A percentile compares a stretch with the other conserved stretches of the same genome.
phyloP scores from a whole-genome alignment of 768 basidiomycete species.

The Suillus lakei region DNA sequence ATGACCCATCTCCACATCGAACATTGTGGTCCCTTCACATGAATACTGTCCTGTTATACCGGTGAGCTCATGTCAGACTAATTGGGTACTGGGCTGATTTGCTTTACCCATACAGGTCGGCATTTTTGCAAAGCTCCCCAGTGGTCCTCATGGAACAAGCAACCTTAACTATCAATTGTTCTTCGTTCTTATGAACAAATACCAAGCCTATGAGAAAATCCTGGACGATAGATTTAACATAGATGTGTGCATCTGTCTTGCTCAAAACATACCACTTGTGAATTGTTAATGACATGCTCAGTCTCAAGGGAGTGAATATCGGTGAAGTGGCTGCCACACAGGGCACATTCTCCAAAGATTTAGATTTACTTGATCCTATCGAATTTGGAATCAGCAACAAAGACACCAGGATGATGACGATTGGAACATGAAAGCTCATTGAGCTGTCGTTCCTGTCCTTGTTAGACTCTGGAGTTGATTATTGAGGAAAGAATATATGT shows the following conservation, averaged over 20 bases:
- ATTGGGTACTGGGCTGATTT: not conserved
- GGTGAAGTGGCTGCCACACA: too few species aligned
- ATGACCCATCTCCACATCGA: not conserved
- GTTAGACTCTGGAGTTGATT: constrained; percentile 53
- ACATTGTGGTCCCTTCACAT: not conserved
- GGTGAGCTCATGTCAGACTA: not conserved
- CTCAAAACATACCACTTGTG: too few species aligned
- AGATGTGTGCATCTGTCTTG: constrained; percentile 19
- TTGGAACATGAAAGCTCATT: constrained; percentile 40
- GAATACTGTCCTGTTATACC: not conserved
- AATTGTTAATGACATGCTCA: too few species aligned
- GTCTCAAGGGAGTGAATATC: too few species aligned
- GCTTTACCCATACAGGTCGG: constrained; percentile 12
- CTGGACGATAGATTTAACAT: constrained; percentile 18
- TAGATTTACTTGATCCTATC: constrained; percentile 40
- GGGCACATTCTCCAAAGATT: constrained; percentile 32
- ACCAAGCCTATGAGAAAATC: constrained; percentile 17
- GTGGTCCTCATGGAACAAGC: constrained; percentile 4
- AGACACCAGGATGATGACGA: constrained; percentile 36
- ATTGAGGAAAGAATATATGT: constrained; percentile 46
- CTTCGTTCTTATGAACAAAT: constrained; percentile 13
- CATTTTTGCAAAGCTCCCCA: constrained; percentile 16
- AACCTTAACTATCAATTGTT: constrained; percentile 17
- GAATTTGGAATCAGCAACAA: constrained; percentile 39
- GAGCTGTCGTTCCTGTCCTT: constrained; percentile 46